Base-by-base conservation (phyloP, 441 rosid species). In the Corymbia calophylla region DNA sequence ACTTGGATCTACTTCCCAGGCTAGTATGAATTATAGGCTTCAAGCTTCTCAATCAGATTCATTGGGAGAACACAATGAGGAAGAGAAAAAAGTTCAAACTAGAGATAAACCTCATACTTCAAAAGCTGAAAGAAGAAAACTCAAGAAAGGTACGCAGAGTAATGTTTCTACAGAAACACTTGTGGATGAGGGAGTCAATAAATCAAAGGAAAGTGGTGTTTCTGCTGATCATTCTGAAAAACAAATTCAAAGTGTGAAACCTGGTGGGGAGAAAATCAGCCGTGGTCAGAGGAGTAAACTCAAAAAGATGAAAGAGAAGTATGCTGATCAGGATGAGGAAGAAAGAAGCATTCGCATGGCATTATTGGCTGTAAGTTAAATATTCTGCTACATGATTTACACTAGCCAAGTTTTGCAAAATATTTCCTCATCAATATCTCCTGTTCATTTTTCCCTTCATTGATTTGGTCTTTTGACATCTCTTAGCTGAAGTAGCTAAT, bases 261-360 rank as follows among this genome's bases (percentile, higher is more conserved):
- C 93, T 62, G 95, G 93, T 55, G 94, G 93, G 87, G 97, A 95
- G 88, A 98, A 96, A 93, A 47, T 95, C 87, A 95, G 93, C 90
- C 99, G 99, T 90, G 98, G 99, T 89, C 98, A 96, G 93, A 96
- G 88, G 91, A 93, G 98, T 82, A 98, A 98, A 92, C 97, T 96
- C 70, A 98, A 97, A 95, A 98, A 97, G 95, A 98, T 97, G 94
- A 97, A 98, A 95, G 99, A 97, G 94, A 98, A 97, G 93, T 98
- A 97, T 93, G 98, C 97, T 49, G 92, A 97, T 92, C 99, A 98
- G 92, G 99, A 98, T 81, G 99, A 98, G 93, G 99, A 98, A 94
- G 99, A 96, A 93, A 94, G 97, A 91, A 89, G 91, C 88, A 95
- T 96, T 87, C 93, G 97, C 86, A 96, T 98, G 98, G 96, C 98